Evolutionary conservation across 208 protist species (phyloP), one percentile per base, ranked within the genome.

Genomic region (Vickermania ingenoplastis): DNA sequence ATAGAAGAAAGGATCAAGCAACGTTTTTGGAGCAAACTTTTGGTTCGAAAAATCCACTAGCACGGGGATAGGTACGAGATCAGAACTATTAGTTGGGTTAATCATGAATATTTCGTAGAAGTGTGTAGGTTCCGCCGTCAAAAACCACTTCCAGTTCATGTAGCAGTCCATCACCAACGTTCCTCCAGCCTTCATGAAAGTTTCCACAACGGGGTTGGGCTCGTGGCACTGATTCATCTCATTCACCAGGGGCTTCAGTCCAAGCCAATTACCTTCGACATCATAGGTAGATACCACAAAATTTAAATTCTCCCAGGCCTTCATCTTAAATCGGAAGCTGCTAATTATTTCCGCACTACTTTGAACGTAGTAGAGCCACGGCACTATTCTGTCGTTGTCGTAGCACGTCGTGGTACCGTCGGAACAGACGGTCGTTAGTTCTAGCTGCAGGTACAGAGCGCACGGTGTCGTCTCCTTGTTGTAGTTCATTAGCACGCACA

Each of bases 61-160:
- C 0, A 86, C 64, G 14, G 83, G 87, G 22, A 94, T 65, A 1
- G 82, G 73, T n/a, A 91, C 41, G n/a, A 80, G 61, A 23, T 77
- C 64, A 25, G 68, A 70, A 5, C 23, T 53, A 60, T 92, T 89
- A 3, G 31, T 26, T 5, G 75, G 71, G 63, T 91, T 70, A 2
- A 68, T 64, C 7, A 94, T 25, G 59, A 77, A 94, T 14, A 88
- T n/a, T 24, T 94, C 83, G 59, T 81, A 89, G 60, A 92, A 86
- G 2, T 69, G 11, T 25, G 75, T 79, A 23, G 57, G 13, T n/a
- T 59, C 54, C 3, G 72, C 69, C 17, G 45, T 41, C 13, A 75
- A 57, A 41, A 67, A 79, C 67, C 69, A 83, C 0, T 11, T 58
- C 74, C 67, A 79, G 61, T 77, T 75, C 17, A 71, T 14, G 63